Base-by-base conservation (phyloP, 1,139 yeast genomes). In the Spathaspora sp. region DNA sequence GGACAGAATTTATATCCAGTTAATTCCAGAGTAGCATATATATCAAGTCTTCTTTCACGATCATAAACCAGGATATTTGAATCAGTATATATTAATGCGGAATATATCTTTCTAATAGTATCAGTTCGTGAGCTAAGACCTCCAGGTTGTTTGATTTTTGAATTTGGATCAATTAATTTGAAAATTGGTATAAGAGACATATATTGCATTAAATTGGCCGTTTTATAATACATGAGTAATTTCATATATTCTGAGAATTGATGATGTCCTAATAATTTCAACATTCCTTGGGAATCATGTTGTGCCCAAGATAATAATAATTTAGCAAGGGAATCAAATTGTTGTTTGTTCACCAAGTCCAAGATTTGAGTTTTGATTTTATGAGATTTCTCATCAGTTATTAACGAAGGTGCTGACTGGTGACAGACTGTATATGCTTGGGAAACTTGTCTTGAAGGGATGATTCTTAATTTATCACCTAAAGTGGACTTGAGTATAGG, bases 71-170 rank as follows among this genome's bases (percentile, higher is more conserved):
- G 57, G n/a, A 54, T 60, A 2, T 39, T 39, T 11, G 57, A 41
- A 38, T 54, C 47, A 2, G 57, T 52, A 46, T 59, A 67, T 23
- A 70, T 43, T 26, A 71, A 49, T 24, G 63, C 59, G 25, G 62
- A 54, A 48, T 69, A 70, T 2, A 70, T 56, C 11, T 50, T 48
- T 48, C 76, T 58, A 36, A 71, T 62, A 27, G 55, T 49, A 5
- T 51, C 50, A 18, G 58, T 54, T 42, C 62, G 50, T 25, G 41
- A 36, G 24, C 27, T 11, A n/a, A 24, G 15, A 2, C 15, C 16
- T 15, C 10, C 25, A 13, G 42, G 31, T 26, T 42, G 40, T 24
- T 29, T 38, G 4, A 40, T 23, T 16, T 13, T 38, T 29, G 15
- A 34, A 20, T 18, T 36, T 15, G 25, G 15, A 20, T 33, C 41